A percentile compares a stretch with the other conserved stretches of the same genome.
phyloP scores from a whole-genome alignment of 2,329 filamentous ascomycete genomes.

The Ploettnerulaceae sp. region DNA sequence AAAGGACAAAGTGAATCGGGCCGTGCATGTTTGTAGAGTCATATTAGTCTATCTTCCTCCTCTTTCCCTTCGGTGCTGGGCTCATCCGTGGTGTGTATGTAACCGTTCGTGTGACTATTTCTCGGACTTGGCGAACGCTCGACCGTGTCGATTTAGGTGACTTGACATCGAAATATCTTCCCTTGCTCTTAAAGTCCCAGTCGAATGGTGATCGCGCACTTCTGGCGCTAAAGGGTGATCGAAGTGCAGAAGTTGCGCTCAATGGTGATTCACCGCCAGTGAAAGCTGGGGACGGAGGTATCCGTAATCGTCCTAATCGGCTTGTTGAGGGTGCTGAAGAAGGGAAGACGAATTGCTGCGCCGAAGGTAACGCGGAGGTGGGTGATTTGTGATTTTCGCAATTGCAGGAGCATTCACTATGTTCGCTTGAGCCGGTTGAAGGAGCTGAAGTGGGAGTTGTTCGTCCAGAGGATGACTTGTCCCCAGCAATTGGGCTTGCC shows the following conservation, averaged over 20 bases:
- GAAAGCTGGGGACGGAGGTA: slow-evolving; percentile 70
- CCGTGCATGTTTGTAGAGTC: neutral
- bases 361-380: slow-evolving; percentile 52
- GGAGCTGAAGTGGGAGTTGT: slow-evolving; percentile 43
- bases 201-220: slow-evolving; percentile 68
- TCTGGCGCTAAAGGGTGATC: slow-evolving; percentile 68
- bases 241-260: slow-evolving; percentile 46
- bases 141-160: slow-evolving; percentile 53
- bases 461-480: slow-evolving; percentile 39
- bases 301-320: slow-evolving; percentile 58
- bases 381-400: slow-evolving; percentile 50
- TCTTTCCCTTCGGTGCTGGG: slow-evolving; percentile 87
- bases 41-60: slow-evolving; percentile 64
- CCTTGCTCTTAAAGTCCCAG: slow-evolving; percentile 69
- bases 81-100: slow-evolving; percentile 86
- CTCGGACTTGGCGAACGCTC: slow-evolving; percentile 67
- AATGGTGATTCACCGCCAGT: slow-evolving; percentile 65
- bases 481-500: slow-evolving; percentile 37
- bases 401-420: slow-evolving; percentile 53
- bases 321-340: slow-evolving; percentile 55
- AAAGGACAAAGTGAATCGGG: neutral
- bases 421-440: slow-evolving; percentile 40
- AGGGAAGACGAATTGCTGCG: slow-evolving; percentile 54
- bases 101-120: slow-evolving; percentile 91
- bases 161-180: slow-evolving; percentile 54